These are phyloP conservation scores for Dothideomycetes sp. DNA, from an alignment of 2,329 filamentous ascomycete species.

Conservation along the genomic window DNA sequence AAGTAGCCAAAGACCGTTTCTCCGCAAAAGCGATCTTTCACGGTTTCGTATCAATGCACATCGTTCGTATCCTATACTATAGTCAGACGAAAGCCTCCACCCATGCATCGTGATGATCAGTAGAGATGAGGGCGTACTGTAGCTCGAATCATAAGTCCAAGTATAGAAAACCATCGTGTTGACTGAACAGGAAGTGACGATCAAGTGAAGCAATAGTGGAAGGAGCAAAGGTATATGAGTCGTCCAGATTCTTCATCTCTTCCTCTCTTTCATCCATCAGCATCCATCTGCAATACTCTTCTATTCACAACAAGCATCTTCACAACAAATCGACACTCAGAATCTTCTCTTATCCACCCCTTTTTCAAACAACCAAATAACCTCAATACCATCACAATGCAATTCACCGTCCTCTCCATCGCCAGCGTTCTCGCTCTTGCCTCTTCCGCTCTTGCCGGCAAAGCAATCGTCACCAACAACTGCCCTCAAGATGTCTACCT, in stretches of 20 bases:
- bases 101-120: slow-evolving; percentile 7
- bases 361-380: slow-evolving; percentile 10
- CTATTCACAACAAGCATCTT: slow-evolving; percentile 1
- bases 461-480: slow-evolving; percentile 21
- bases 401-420: slow-evolving; percentile 14
- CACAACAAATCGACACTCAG: not conserved
- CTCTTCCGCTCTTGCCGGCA: slow-evolving; percentile 16
- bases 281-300: slow-evolving; percentile 2
- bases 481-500: slow-evolving; percentile 22
- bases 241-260: not conserved
- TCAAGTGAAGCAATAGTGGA: not conserved
- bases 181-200: not conserved
- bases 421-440: slow-evolving; percentile 15
- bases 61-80: not conserved
- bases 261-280: slow-evolving; percentile 1
- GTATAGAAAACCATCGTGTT: slow-evolving; percentile 4
- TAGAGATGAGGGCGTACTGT: not conserved
- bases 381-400: slow-evolving; percentile 17
- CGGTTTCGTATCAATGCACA: not conserved
- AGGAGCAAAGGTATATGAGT: slow-evolving; percentile 6
- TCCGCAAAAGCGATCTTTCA: not conserved
- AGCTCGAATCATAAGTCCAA: slow-evolving; percentile 7
- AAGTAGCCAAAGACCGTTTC: not conserved
- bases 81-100: not conserved
- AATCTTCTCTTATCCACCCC: not conserved